Evolutionary conservation across 371 early-diverging fungal genomes (phyloP).

Genomic region (Rhizopus arrhizus): DNA sequence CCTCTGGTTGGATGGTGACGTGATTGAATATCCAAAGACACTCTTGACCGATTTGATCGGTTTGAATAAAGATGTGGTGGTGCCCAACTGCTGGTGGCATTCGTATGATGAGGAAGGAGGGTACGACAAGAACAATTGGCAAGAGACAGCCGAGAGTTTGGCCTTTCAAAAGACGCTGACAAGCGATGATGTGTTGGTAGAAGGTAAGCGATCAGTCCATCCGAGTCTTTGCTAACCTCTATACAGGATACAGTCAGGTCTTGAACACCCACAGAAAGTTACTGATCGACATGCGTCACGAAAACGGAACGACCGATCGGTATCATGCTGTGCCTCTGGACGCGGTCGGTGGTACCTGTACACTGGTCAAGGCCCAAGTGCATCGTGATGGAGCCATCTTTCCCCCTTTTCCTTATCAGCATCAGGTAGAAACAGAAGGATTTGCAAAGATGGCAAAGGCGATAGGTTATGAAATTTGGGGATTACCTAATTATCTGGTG

Average conservation of each 20-base stretch:
- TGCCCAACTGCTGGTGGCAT: conserved; percentile 58
- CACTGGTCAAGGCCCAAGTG: conserved; percentile 64
- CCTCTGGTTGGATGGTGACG: conserved; percentile 75
- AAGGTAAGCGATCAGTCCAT: conserved; percentile 20
- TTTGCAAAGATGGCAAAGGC: conserved; percentile 73
- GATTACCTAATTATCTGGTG: conserved; percentile 37
- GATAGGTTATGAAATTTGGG: conserved; percentile 52
- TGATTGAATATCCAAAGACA: conserved; percentile 57
- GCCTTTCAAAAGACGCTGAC: conserved; percentile 55
- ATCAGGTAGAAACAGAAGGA: conserved; percentile 74
- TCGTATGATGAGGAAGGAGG: conserved; percentile 50
- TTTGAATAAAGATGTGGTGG: conserved; percentile 59
- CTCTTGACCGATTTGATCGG: conserved; percentile 57
- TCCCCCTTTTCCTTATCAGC: conserved; percentile 46
- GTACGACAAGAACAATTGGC: conserved; percentile 75
- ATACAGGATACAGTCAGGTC: conserved; percentile 16
- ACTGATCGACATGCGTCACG: conserved; percentile 48
- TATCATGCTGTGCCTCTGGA: conserved; percentile 42
- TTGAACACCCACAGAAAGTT: conserved; percentile 45
- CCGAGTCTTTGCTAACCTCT: not conserved
- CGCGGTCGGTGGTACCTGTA: conserved; percentile 52
- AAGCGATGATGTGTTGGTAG: conserved; percentile 41
- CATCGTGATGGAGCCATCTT: conserved; percentile 67
- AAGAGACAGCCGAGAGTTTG: conserved; percentile 61
- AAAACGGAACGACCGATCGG: conserved; percentile 28